These are phyloP conservation scores for Phenoliferia sp. DNA, from an alignment of 1,284 basidiomycete species.

Conservation along the genomic window DNA sequence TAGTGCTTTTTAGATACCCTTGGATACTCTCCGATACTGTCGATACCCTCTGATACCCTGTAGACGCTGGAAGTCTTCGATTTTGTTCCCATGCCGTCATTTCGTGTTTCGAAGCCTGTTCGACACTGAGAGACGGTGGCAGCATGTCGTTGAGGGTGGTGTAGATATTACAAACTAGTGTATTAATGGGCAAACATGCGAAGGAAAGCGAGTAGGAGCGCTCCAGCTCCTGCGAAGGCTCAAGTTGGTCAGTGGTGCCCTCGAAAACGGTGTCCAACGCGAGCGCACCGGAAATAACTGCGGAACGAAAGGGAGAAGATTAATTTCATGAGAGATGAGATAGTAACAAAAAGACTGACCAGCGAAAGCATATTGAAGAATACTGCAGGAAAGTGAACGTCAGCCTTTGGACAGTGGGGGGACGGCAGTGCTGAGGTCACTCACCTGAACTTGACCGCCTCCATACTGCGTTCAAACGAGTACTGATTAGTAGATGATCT, in stretches of 20 bases:
- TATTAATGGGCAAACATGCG: conserved; percentile 27
- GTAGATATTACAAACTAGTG: neutral
- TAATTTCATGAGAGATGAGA: neutral
- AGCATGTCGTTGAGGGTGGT: too few species aligned
- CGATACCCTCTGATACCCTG: too few species aligned
- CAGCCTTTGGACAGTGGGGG: neutral
- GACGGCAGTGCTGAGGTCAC: neutral
- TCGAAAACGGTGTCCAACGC: neutral
- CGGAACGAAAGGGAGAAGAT: neutral
- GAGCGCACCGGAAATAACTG: conserved; percentile 32
- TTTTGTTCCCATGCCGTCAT: too few species aligned
- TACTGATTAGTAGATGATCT: too few species aligned
- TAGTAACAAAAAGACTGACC: neutral
- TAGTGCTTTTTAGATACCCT: too few species aligned
- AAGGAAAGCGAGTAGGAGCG: conserved; percentile 34
- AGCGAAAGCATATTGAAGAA: conserved; percentile 35
- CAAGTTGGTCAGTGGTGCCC: neutral
- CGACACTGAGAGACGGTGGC: too few species aligned
- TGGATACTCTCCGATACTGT: too few species aligned
- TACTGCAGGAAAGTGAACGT: conserved; percentile 11
- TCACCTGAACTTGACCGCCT: conserved; percentile 37
- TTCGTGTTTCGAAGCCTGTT: too few species aligned
- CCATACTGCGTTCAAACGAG: conserved; percentile 31
- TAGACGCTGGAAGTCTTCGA: too few species aligned
- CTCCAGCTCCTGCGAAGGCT: conserved; percentile 21